Percentiles rank a stretch among this genome's conserved stretches.
Evolutionary conservation across 2,329 filamentous ascomycete species (phyloP).

Genomic region (Sporothrix dimorphospora): DNA sequence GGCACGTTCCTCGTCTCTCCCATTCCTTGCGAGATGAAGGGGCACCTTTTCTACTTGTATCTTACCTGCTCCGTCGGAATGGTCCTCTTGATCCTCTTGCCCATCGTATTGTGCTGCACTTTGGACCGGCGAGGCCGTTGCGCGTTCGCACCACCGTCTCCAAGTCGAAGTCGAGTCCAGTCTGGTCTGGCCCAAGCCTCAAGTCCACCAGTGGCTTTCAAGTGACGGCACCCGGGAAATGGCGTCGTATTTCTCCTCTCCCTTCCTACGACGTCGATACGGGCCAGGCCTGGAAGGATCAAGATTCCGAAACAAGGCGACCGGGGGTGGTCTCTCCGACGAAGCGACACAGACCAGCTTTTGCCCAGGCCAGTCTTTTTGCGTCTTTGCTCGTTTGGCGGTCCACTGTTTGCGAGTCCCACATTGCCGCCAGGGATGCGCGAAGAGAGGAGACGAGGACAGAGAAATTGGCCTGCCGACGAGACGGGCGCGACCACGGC

Average conservation of each 20-base stretch:
- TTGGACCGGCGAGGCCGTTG: conserved; percentile 1
- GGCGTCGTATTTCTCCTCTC: neutral
- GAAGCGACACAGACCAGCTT: neutral
- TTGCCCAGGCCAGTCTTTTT: neutral
- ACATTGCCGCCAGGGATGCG: conserved; percentile 25
- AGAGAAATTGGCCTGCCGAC: conserved; percentile 5
- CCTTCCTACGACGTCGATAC: neutral
- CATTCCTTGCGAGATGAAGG: neutral
- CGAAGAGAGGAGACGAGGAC: neutral
- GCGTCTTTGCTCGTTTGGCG: too few relatives aligned
- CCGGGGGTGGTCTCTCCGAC: conserved; percentile 1
- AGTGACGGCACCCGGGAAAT: conserved; percentile 8
- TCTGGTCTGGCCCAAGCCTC: neutral
- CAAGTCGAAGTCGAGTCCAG: neutral
- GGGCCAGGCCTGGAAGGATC: neutral
- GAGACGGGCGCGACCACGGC: neutral
- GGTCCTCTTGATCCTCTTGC: neutral
- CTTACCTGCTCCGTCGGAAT: neutral
- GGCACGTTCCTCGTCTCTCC: conserved; percentile 17
- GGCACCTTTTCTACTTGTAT: neutral
- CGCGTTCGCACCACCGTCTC: neutral
- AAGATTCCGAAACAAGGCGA: conserved; percentile 23
- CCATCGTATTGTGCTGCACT: neutral
- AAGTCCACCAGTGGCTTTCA: neutral
- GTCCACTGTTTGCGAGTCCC: neutral